Evolutionary conservation across 2,329 filamentous ascomycete genomes (phyloP), one percentile per base, ranked within the genome.

Genomic region (Camillea tinctor): DNA sequence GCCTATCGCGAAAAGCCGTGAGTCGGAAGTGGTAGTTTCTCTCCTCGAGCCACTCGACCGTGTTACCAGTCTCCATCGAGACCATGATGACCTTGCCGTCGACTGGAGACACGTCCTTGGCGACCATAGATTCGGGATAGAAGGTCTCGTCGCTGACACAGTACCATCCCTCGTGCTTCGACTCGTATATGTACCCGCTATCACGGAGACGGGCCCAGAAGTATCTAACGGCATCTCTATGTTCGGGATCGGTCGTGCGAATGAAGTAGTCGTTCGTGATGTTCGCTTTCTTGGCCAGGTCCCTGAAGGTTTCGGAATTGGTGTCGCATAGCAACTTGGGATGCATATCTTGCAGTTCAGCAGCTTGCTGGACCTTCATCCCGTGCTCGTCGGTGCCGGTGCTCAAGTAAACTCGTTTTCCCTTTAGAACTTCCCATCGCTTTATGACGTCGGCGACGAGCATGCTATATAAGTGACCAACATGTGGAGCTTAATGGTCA

Each of bases 321-420:
- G 84, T 81, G 76, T 98, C 93, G 77, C 94, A 98, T 67, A 98
- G 93, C n/a, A 88, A 81, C 73, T 94, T 91, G 0, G 93, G 89
- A 0, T 88, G 83, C 56, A 90, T 83, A 3, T 86, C 86, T 15
- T 90, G 87, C 66, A 87, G 85, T 6, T 83, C 80, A 1, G 95
- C 92, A 0, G 94, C 94, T 74, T 88, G 89, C 74, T 99, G 95
- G 21, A 98, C 90, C 82, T 99, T 99, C 85, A 97, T 90, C 50
- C 95, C 95, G 79, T 99, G 94, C 76, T 99, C 95, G 74, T 99
- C 95, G 40, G 93, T 98, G 60, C 95, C 95, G 1, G 95, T 99
- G 69, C 90, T 88, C 15, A 99, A 80, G 64, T 92, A 82, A 3
- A 93, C 89, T 53, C 82, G 78, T 26, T 86, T 75, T 44, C 91